Evolutionary conservation across 2,329 filamentous ascomycete genomes (phyloP), one percentile per base, ranked within the genome.

Genomic region (Elsinoe australis): DNA sequence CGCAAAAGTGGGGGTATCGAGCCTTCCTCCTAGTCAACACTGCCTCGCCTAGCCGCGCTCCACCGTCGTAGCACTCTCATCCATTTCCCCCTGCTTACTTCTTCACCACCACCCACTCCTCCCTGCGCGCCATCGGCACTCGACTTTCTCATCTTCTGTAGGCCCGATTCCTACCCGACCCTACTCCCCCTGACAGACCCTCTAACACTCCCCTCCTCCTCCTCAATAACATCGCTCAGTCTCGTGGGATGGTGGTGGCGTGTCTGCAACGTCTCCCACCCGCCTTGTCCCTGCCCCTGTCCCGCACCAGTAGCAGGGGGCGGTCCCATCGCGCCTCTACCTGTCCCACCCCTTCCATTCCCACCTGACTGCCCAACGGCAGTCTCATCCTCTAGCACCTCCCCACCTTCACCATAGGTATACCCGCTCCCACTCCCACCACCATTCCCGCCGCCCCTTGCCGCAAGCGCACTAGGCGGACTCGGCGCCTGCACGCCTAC

Each of bases 201-300:
- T 15, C 45, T 14, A 5, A 36, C 45, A 49, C 56, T 60, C 49
- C 63, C 59, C 66, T 94, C 87, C 56, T 92, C 86, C 54, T 94
- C 83, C 60, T 87, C 87, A 60, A 92, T 75, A 21, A 95, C 88
- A 66, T 94, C 88, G 63, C 87, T 94, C 53, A 95, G 71, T 49
- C 89, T 73, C 6, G 88, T 94, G 0, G 88, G 88, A 66, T 95
- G 87, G 56, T 92, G 86, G 64, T 94, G 88, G 49, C 72, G 64
- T 4, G 81, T 76, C 18, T 83, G 82, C 53, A 87, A 71, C n/a
- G 69, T 67, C 54, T 92, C 85, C 86, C 87, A 94, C 3, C 53
- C 54, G 12, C 78, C 82, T 2, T 80, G 74, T 1, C 78, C 76
- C 12, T 87, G 83, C 14, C 60, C 60, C 53, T 52, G 63, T 57